Conservation (phyloP, 2,329 filamentous ascomycete genomes). For the Clarireedia paspali region DNA sequence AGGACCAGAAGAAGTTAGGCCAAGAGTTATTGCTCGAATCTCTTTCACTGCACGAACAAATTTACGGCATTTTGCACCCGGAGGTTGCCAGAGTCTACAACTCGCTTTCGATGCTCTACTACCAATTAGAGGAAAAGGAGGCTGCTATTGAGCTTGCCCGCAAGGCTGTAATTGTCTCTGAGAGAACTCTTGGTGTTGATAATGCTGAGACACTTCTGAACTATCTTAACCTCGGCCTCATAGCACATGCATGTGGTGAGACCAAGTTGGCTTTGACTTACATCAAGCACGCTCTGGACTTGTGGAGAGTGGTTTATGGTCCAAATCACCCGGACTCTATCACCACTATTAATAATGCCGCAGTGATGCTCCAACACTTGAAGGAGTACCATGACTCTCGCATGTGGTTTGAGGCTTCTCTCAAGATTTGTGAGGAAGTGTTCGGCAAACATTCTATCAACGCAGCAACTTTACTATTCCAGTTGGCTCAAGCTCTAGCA, state of each 20-base stretch:
- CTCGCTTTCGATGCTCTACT: slow-evolving; percentile 90
- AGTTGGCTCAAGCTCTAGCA: slow-evolving; percentile 89
- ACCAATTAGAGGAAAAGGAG: slow-evolving; percentile 95
- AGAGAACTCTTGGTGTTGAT: slow-evolving; percentile 89
- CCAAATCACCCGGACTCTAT: slow-evolving; percentile 92
- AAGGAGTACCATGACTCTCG: slow-evolving; percentile 94
- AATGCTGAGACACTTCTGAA: slow-evolving; percentile 88
- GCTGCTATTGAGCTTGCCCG: slow-evolving; percentile 90
- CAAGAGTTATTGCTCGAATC: slow-evolving; percentile 96
- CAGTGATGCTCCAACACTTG: slow-evolving; percentile 94
- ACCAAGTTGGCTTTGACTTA: slow-evolving; percentile 82
- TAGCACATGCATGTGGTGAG: slow-evolving; percentile 87
- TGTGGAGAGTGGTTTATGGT: slow-evolving; percentile 97
- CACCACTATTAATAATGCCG: slow-evolving; percentile 97
- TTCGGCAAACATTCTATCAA: slow-evolving; percentile 88
- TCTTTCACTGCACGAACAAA: slow-evolving; percentile 92
- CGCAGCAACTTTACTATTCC: slow-evolving; percentile 91
- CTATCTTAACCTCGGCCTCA: slow-evolving; percentile 92
- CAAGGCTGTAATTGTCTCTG: slow-evolving; percentile 93
- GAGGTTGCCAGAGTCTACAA: slow-evolving; percentile 96
- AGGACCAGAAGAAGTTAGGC: slow-evolving; percentile 90
- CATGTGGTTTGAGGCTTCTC: slow-evolving; percentile 91
- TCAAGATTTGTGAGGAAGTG: slow-evolving; percentile 80
- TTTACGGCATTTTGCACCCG: slow-evolving; percentile 94
- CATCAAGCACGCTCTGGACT: slow-evolving; percentile 82